phyloP scores from a whole-genome alignment of 2,329 filamentous ascomycete genomes.

The Penicillium aurantiogriseum region DNA sequence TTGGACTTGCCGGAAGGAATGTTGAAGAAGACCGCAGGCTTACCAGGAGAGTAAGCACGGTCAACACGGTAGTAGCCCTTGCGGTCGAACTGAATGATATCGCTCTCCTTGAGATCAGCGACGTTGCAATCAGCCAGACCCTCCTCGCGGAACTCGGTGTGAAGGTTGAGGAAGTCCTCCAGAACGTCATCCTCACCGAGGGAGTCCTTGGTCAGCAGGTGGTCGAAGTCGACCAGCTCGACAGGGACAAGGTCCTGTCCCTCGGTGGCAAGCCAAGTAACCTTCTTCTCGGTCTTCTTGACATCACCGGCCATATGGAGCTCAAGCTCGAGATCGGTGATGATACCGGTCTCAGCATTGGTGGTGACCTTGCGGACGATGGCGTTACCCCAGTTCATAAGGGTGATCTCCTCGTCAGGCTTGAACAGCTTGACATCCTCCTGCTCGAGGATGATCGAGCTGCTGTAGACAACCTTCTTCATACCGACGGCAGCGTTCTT shows the following conservation, averaged over 20 bases:
- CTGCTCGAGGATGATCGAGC: constrained; percentile 77
- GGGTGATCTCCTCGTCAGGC: constrained; percentile 83
- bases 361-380: constrained; percentile 52
- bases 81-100: constrained; percentile 93
- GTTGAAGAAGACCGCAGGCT: constrained; percentile 64
- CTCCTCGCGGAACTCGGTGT: constrained; percentile 71
- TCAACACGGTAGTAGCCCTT: constrained; percentile 91
- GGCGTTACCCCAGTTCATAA: constrained; percentile 87
- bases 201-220: constrained; percentile 92
- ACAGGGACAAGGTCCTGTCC: constrained; percentile 75
- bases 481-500: constrained; percentile 83
- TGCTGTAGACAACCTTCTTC: constrained; percentile 81
- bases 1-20: constrained; percentile 64
- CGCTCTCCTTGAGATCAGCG: constrained; percentile 72
- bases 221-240: constrained; percentile 91
- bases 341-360: constrained; percentile 50
- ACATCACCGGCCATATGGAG: constrained; percentile 91
- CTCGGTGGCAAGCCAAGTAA: constrained; percentile 83
- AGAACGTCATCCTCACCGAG: constrained; percentile 83
- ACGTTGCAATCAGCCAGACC: constrained; percentile 81
- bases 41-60: constrained; percentile 56
- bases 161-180: constrained; percentile 76
- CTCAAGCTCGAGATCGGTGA: constrained; percentile 73
- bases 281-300: constrained; percentile 93
- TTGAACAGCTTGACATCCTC: constrained; percentile 79